phyloP scores from a whole-genome alignment of 2,329 filamentous ascomycete genomes.

The Elsinoe fawcettii region DNA sequence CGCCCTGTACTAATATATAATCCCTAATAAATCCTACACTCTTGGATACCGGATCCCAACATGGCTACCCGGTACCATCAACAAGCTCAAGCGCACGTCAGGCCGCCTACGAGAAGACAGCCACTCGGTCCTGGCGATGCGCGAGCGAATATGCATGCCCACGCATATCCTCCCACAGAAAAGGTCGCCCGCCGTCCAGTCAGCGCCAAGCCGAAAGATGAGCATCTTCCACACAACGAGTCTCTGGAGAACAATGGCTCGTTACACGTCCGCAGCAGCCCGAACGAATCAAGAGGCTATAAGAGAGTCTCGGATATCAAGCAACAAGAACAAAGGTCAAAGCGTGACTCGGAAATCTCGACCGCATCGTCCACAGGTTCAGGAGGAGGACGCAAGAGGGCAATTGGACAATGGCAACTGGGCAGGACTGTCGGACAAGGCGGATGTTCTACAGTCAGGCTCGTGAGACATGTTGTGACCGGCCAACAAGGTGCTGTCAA shows the following conservation, averaged over 20 bases:
- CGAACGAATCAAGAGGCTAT: slow-evolving; percentile 36
- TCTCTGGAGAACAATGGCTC: slow-evolving; percentile 37
- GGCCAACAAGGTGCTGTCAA: slow-evolving; percentile 85
- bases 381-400: slow-evolving; percentile 51
- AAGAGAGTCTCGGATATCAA: slow-evolving; percentile 46
- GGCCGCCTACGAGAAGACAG: slow-evolving; percentile 17
- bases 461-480: slow-evolving; percentile 70
- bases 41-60: slow-evolving; percentile 2
- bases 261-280: slow-evolving; percentile 34
- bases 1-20: slow-evolving; percentile 12
- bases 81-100: slow-evolving; percentile 9
- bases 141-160: slow-evolving; percentile 19
- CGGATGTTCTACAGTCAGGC: slow-evolving; percentile 77
- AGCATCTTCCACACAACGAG: slow-evolving; percentile 36
- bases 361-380: slow-evolving; percentile 49
- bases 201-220: slow-evolving; percentile 15
- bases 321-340: slow-evolving; percentile 40
- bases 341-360: slow-evolving; percentile 47
- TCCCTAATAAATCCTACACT: slow-evolving; percentile 5
- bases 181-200: slow-evolving; percentile 21
- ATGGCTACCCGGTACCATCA: slow-evolving; percentile 17
- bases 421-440: slow-evolving; percentile 85
- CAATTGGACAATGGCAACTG: slow-evolving; percentile 89
- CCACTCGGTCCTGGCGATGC: slow-evolving; percentile 20
- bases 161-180: slow-evolving; percentile 13